These are phyloP conservation scores for Xerocomus minutiporus DNA, from an alignment of 1,284 basidiomycete genomes.

Conservation along the genomic window DNA sequence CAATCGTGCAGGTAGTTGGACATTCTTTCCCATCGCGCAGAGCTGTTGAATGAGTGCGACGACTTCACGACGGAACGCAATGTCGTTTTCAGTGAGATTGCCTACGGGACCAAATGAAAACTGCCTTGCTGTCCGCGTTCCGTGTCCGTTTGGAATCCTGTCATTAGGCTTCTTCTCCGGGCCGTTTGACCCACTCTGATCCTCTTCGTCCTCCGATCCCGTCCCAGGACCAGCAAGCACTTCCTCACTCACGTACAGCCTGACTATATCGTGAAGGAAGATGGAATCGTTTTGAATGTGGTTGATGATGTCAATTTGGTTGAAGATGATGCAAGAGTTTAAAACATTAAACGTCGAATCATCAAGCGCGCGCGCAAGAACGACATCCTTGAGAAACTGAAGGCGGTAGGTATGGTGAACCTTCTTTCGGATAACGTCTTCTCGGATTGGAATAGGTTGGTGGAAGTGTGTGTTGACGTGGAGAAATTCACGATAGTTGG, in stretches of 20 bases:
- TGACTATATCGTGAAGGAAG: constrained; percentile 77
- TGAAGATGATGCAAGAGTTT: constrained; percentile 97
- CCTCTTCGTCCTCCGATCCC: constrained; percentile 30
- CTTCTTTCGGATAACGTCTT: constrained; percentile 72
- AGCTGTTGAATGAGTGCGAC: constrained; percentile 89
- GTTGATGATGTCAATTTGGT: constrained; percentile 96
- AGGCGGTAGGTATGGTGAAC: constrained; percentile 96
- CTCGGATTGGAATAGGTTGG: constrained; percentile 79
- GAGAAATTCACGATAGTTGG: constrained; percentile 93
- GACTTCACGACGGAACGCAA: constrained; percentile 62
- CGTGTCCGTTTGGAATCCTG: constrained; percentile 27
- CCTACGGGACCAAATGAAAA: constrained; percentile 53
- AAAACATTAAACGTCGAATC: constrained; percentile 97
- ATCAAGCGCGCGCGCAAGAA: constrained; percentile 90
- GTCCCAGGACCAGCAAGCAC: constrained; percentile 40
- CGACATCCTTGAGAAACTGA: constrained; percentile 96
- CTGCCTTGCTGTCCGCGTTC: constrained; percentile 23
- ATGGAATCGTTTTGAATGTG: constrained; percentile 78
- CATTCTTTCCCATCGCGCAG: constrained; percentile 93
- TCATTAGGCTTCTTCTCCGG: constrained; percentile 32
- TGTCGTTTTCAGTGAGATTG: constrained; percentile 46
- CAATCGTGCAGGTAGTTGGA: constrained; percentile 85
- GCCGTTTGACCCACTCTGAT: constrained; percentile 23
- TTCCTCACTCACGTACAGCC: constrained; percentile 69
- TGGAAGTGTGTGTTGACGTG: constrained; percentile 78